Evolutionary conservation across 73 alveolate genomes (phyloP), one percentile per base, ranked within the genome.

Genomic region (Tetrahymena elliotti): DNA sequence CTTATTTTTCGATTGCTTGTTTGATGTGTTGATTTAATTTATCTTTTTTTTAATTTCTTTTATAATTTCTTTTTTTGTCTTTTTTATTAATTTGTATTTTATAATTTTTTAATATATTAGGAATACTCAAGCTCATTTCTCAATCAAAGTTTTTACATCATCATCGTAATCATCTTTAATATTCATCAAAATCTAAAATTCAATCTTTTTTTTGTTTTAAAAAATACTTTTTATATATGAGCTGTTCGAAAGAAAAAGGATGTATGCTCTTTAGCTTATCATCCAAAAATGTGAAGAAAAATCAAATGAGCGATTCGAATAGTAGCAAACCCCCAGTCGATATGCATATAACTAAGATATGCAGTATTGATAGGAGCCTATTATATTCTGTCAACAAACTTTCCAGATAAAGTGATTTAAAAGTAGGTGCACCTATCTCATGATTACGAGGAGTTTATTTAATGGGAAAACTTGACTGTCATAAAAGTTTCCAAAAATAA

Each of bases 361-460:
- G 88, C 88, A 68, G 88, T 68, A 68, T 68, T 22, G 88, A 68
- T 68, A 31, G 88, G 88, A 68, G 33, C 36, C 88, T 31, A 68
- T 68, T 68, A 68, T 68, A 68, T 68, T 68, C 88, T 68, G 88
- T 68, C 88, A 68, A 68, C 88, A 68, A 68, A 68, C 88, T 68
- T 68, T 68, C 88, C 88, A 68, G 24, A 68, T 68, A 68, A 68
- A 68, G 88, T 24, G 22, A 68, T 36, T 68, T 68, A 68, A 68
- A 68, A 68, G 88, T 68, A 68, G 88, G 88, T 68, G 88, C 88
- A 68, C 88, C 88, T 68, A 68, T 68, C 88, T 68, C 88, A 22
- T 68, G 88, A 68, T 27, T 68, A 27, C 34, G 88, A 68, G 88
- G 88, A 68, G 88, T 68, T 68, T 68, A 68, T 68, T 68, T 68